phyloP scores from a whole-genome alignment of 2,329 filamentous ascomycete species.

The Fusarium duplospermum region DNA sequence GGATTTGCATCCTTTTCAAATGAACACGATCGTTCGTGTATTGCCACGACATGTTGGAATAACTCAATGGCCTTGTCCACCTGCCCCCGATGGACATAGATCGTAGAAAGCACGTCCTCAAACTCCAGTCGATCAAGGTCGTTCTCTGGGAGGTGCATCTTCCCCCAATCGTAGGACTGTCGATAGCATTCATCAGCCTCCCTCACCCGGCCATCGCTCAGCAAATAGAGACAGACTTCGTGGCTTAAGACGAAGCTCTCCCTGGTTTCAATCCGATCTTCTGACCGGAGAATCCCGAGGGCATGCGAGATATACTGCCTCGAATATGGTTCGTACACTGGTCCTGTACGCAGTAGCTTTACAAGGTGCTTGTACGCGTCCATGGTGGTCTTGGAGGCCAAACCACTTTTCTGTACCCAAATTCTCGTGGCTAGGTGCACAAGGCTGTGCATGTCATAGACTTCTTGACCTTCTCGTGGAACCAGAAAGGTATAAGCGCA shows the following conservation, averaged over 20 bases:
- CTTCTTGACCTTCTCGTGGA: background rate
- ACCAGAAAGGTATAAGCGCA: background rate
- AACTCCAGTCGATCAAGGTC: background rate
- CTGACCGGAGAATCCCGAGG: background rate
- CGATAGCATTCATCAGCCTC: background rate
- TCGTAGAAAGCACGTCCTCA: background rate
- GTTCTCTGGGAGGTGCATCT: background rate
- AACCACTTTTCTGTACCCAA: background rate
- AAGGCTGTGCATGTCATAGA: conserved; percentile 7
- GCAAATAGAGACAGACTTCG: background rate
- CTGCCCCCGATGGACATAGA: background rate
- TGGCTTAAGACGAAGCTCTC: background rate
- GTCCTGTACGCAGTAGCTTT: no score
- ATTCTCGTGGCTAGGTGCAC: background rate
- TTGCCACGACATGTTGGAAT: background rate
- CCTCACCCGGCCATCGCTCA: rapidly evolving
- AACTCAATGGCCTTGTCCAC: background rate
- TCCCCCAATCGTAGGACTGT: background rate
- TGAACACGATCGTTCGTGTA: background rate
- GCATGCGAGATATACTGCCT: background rate
- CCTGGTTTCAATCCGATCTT: background rate
- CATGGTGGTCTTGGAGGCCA: background rate
- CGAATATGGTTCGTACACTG: no score
- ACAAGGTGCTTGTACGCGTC: background rate
- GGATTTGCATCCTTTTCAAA: background rate